phyloP scores from a whole-genome alignment of 1,139 yeast species.

The Hansenula sp. region DNA sequence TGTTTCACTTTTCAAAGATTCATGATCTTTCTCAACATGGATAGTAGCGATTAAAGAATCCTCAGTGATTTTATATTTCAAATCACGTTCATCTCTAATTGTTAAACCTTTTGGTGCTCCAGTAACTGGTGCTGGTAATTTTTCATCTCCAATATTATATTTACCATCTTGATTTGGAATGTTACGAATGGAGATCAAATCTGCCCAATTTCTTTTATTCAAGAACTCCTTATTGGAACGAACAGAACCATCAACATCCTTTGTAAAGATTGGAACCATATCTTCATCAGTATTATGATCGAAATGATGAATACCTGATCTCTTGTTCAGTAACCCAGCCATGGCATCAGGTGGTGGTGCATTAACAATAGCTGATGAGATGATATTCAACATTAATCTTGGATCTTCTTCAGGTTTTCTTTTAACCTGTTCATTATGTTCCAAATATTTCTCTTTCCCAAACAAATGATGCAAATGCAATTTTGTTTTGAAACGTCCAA shows the following conservation, averaged over 20 bases:
- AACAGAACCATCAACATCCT: constrained; percentile 54
- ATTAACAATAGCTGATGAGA: constrained; percentile 86
- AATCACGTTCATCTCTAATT: constrained; percentile 21
- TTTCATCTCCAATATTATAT: constrained; percentile 25
- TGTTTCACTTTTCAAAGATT: constrained; percentile 49
- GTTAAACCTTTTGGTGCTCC: constrained; percentile 8
- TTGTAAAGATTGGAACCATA: constrained; percentile 64
- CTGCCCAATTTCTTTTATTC: constrained; percentile 79
- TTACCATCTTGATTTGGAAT: constrained; percentile 19
- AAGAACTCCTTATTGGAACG: constrained; percentile 60
- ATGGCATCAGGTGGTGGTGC: constrained; percentile 90
- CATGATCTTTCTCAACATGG: constrained; percentile 64
- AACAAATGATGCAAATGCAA: constrained; percentile 40
- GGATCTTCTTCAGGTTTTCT: constrained; percentile 64
- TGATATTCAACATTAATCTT: constrained; percentile 74
- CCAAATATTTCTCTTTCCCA: constrained; percentile 32
- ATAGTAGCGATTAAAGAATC: constrained; percentile 65
- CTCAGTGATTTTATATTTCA: constrained; percentile 46
- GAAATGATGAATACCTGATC: constrained; percentile 68
- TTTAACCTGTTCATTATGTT: constrained; percentile 37
- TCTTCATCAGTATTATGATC: constrained; percentile 71
- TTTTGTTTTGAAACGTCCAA: constrained; percentile 72
- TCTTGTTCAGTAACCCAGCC: constrained; percentile 63
- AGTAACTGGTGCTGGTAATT: constrained; percentile 26
- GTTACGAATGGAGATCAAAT: constrained; percentile 40